phyloP scores from a whole-genome alignment of 495 filamentous ascomycete species.

The Talaromyces trachyspermus region DNA sequence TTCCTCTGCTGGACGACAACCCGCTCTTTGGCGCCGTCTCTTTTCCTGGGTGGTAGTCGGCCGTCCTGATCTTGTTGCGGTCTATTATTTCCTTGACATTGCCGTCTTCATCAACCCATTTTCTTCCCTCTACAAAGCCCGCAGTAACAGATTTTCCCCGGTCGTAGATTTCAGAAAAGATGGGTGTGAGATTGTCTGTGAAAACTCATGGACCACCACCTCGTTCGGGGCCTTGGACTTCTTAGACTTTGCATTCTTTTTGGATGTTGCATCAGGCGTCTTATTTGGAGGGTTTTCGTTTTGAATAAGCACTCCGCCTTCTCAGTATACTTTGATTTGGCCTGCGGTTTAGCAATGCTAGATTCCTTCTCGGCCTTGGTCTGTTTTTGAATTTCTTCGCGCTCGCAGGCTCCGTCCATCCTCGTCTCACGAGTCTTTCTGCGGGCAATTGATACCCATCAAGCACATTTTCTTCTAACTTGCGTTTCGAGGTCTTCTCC shows the following conservation, averaged over 20 bases:
- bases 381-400: slow-evolving; percentile 44
- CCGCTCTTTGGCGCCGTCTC: slow-evolving; percentile 5
- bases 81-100: slow-evolving; percentile 57
- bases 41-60: slow-evolving; percentile 29
- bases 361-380: slow-evolving; percentile 39
- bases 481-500: slow-evolving; percentile 35
- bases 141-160: slow-evolving; percentile 26
- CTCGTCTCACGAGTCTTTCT: slow-evolving; percentile 74
- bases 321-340: slow-evolving; percentile 71
- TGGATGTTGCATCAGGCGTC: slow-evolving; percentile 23
- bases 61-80: slow-evolving; percentile 27
- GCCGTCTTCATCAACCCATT: slow-evolving; percentile 80
- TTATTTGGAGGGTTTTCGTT: slow-evolving; percentile 63
- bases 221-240: slow-evolving; percentile 48
- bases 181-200: slow-evolving; percentile 67
- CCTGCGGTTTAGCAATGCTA: slow-evolving; percentile 50
- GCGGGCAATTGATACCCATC: slow-evolving; percentile 65
- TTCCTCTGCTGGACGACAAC: slow-evolving; percentile 9
- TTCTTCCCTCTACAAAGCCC: slow-evolving; percentile 58
- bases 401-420: slow-evolving; percentile 68
- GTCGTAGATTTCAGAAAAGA: slow-evolving; percentile 56
- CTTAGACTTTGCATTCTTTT: slow-evolving; percentile 34
- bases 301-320: slow-evolving; percentile 75
- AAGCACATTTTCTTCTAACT: slow-evolving; percentile 61
- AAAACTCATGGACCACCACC: slow-evolving; percentile 71